These are phyloP conservation scores for Backusella australiensis DNA, from an alignment of 192 early-diverging fungal species.

Conservation along the genomic window DNA sequence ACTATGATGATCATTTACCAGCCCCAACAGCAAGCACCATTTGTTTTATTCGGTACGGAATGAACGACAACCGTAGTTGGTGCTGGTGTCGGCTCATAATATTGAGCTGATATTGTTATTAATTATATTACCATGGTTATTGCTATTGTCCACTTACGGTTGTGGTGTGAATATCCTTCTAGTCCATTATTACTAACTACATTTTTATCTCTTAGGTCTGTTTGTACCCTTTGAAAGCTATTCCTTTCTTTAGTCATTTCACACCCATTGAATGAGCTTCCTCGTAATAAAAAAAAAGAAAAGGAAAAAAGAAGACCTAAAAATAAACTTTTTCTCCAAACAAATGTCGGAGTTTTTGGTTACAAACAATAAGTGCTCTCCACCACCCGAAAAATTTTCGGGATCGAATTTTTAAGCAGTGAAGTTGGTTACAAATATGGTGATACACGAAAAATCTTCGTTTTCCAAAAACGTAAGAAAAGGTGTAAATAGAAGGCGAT, in stretches of 20 bases:
- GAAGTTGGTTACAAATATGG: no score
- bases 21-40: conserved; percentile 20
- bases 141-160: neutral
- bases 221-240: neutral
- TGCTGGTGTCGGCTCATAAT: conserved; percentile 14
- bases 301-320: neutral
- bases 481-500: no score
- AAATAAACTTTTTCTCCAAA: neutral
- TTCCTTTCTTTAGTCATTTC: neutral
- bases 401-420: no score
- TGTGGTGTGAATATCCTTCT: neutral
- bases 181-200: neutral
- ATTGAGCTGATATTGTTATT: neutral
- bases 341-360: neutral
- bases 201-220: neutral
- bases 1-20: conserved; percentile 2
- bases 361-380: no score
- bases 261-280: neutral
- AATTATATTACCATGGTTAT: neutral
- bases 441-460: no score
- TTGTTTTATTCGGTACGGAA: conserved; percentile 14
- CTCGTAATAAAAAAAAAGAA: neutral
- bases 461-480: no score
- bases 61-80: conserved; percentile 16
- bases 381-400: no score